Evolutionary conservation across 371 early-diverging fungal species (phyloP), one percentile per base, ranked within the genome.

Genomic region (Apophysomyces trapeziformis): DNA sequence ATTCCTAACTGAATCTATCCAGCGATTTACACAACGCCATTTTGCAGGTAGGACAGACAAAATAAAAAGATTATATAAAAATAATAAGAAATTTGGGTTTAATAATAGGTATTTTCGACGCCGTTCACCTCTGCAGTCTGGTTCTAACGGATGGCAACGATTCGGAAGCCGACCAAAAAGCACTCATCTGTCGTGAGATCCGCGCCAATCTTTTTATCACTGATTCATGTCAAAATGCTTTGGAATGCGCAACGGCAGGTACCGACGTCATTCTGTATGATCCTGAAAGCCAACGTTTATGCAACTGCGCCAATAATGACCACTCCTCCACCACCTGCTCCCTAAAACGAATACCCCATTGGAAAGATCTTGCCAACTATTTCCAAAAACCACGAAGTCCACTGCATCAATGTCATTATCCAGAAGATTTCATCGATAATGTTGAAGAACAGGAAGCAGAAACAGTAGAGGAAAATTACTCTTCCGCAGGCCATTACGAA

Each of bases 321-420:
- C 32, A 26, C 32, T 26, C 32, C 2, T 26, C 32, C 32, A 26
- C 32, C 32, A 26, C 32, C 32, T 26, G 32, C 32, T 26, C 32
- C 32, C 32, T 26, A 26, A 26, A 81, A 9, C 69, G 85, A 50
- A 75, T 85, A 61, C 69, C 68, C 47, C 73, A 62, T 61, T 85
- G 85, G 85, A 81, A 70, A 43, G 76, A 85, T 2, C 69, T 85
- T 44, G 71, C 79, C 57, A 71, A 71, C 18, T 77, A 80, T 64
- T 83, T 85, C 43, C 83, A 82, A 13, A 68, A 79, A 63, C 85
- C 85, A 1, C 64, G 76, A n/a, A 81, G 82, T 41, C 85, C 85
- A 1, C 69, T 85, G 1, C 68, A 74, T 14, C 63, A 69, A 38
- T 83, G 81, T 56, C 73, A 71, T 57, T 69, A 69, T 58, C 73